Evolutionary conservation across 805 yeast genomes (phyloP).

Genomic region (Limtongia smithiae): DNA sequence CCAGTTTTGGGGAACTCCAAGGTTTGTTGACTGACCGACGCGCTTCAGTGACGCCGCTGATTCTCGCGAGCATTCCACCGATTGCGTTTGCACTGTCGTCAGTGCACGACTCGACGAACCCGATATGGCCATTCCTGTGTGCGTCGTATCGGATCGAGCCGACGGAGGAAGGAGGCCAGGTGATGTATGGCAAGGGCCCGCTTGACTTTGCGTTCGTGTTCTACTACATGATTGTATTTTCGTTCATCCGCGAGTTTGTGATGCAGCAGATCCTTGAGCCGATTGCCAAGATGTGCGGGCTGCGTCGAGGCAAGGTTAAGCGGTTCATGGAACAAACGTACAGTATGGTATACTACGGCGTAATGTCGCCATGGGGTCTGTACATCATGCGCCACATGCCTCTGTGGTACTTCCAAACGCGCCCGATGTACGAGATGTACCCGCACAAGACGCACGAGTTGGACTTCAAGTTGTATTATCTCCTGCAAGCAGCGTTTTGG

Average conservation of each 20-base stretch:
- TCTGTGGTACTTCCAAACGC: slow-evolving; percentile 85
- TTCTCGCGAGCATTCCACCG: slow-evolving; percentile 13
- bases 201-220: slow-evolving; percentile 77
- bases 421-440: slow-evolving; percentile 70
- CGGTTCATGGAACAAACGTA: slow-evolving; percentile 94
- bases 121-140: slow-evolving; percentile 23
- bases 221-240: slow-evolving; percentile 80
- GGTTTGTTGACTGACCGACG: neutral
- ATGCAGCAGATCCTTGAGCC: slow-evolving; percentile 83
- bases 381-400: slow-evolving; percentile 82
- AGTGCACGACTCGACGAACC: slow-evolving; percentile 6
- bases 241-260: slow-evolving; percentile 83
- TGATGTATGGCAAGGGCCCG: slow-evolving; percentile 75
- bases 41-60: slow-evolving; percentile 17
- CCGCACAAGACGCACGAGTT: slow-evolving; percentile 77
- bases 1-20: neutral
- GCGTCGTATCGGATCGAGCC: slow-evolving; percentile 34
- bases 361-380: slow-evolving; percentile 81
- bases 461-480: slow-evolving; percentile 73
- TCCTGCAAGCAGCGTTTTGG: slow-evolving; percentile 97
- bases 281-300: slow-evolving; percentile 53
- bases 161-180: slow-evolving; percentile 30
- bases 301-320: slow-evolving; percentile 54
- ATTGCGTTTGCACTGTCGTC: slow-evolving; percentile 4
- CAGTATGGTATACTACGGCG: slow-evolving; percentile 72